Base-by-base conservation (phyloP, 2,329 filamentous ascomycete genomes). In the Rhytidhysteron rufulum region DNA sequence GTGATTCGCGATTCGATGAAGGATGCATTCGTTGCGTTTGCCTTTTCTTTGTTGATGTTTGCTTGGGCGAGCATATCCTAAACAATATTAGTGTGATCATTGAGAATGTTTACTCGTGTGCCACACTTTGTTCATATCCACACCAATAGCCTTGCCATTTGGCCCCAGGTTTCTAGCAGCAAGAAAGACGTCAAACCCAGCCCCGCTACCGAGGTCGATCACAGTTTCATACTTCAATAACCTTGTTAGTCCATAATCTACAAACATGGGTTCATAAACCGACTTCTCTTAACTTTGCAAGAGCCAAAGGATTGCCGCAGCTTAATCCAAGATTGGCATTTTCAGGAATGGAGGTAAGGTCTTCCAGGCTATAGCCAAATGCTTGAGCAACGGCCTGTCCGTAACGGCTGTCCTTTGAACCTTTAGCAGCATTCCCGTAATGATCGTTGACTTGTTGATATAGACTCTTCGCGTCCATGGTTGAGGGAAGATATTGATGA, bases 61-160 rank as follows among this genome's bases (percentile, higher is more conserved):
- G 77, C 77, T 36, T 70, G 68, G 5, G 63, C 56, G 6, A 81
- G 66, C 77, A 82, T 82, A 45, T 75, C 69, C 75, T 79, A 16
- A 15, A 16, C 9, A 21, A 16, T 24, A 22, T 22, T 24, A 24
- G 8, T 10, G 20, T 21, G 21, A 21, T 8, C 11, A 20, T 22
- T 21, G 17, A 22, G 13, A 35, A 21, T 6, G 4, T 4, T n/a
- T 9, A 15, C 9, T 35, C 3, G 9, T 29, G 25, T 29, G n/a
- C n/a, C n/a, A 29, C 51, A 74, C 76, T 57, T 78, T 69, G 48
- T 74, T 81, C 73, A 82, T 81, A 49, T 82, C 78, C 7, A 82
- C 63, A 5, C 78, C 79, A 38, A 80, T 75, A 5, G 66, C 74
- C 20, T 62, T 68, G 2, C 78, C 77, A 3, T 55, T 57, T 0